Conservation (phyloP, 1,139 yeast species). For the Geotrichum cucujoidarum region DNA sequence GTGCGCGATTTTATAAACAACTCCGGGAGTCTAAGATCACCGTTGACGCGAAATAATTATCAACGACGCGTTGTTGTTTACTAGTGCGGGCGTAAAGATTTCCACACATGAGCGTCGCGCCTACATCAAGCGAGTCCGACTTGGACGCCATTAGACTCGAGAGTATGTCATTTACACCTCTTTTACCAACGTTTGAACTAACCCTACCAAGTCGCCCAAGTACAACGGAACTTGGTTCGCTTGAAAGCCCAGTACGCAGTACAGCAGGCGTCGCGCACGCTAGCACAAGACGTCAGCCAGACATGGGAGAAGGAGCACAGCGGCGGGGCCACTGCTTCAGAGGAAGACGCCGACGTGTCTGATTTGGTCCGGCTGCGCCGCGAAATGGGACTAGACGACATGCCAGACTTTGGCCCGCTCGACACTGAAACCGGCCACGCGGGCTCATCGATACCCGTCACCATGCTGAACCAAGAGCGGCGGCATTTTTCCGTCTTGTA, state of each 20-base stretch:
- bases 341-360: not conserved
- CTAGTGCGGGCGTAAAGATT: too few species aligned
- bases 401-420: too few species aligned
- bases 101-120: too few species aligned
- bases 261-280: not conserved
- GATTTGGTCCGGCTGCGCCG: not conserved
- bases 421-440: too few species aligned
- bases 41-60: too few species aligned
- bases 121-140: too few species aligned
- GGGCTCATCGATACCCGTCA: too few species aligned
- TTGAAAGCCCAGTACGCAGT: slow-evolving; percentile 1
- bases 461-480: too few species aligned
- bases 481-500: not conserved
- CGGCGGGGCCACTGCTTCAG: not conserved
- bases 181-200: not conserved
- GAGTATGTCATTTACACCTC: not conserved
- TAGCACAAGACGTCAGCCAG: not conserved
- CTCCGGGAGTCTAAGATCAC: too few species aligned
- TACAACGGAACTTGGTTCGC: not conserved
- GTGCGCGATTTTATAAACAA: too few species aligned
- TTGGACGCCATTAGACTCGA: not conserved
- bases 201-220: slow-evolving; percentile 1
- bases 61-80: too few species aligned
- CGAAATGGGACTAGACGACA: not conserved
- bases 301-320: too few species aligned